Conservation (phyloP, 2,329 filamentous ascomycete species). For the Pseudocercospora cruenta region DNA sequence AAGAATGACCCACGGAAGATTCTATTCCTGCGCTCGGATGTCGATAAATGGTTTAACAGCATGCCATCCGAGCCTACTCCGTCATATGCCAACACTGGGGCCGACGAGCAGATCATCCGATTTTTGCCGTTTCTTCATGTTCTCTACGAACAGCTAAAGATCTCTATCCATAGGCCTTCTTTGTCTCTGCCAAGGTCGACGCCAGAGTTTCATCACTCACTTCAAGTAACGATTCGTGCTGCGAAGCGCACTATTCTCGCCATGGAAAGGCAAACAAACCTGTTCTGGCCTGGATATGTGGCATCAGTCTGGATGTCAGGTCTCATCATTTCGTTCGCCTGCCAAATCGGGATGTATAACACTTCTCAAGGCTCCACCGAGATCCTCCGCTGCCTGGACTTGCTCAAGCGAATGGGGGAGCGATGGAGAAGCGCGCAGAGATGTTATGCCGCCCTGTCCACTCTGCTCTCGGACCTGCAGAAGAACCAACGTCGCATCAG, state of each 20-base stretch:
- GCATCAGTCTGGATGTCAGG: constrained; percentile 46
- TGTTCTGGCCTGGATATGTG: constrained; percentile 42
- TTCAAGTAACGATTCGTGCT: constrained; percentile 39
- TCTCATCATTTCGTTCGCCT: constrained; percentile 42
- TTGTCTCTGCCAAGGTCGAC: constrained; percentile 39
- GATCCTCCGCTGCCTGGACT: constrained; percentile 27
- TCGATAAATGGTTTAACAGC: constrained; percentile 33
- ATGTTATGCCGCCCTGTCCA: constrained; percentile 28
- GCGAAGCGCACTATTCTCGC: constrained; percentile 38
- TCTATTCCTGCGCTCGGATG: constrained; percentile 29
- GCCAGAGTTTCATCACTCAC: constrained; percentile 37
- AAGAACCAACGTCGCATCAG: constrained; percentile 15
- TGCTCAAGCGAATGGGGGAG: constrained; percentile 26
- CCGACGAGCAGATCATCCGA: constrained; percentile 25
- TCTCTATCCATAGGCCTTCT: constrained; percentile 42
- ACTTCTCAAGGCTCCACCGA: constrained; percentile 30
- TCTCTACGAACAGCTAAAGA: constrained; percentile 40
- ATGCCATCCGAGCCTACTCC: constrained; percentile 28
- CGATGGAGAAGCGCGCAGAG: constrained; percentile 27
- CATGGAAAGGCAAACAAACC: constrained; percentile 26
- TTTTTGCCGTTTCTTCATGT: constrained; percentile 38
- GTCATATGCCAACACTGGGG: constrained; percentile 21
- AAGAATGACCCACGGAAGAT: constrained; percentile 25
- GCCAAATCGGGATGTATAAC: constrained; percentile 37
- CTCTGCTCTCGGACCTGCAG: constrained; percentile 26